Conservation (phyloP, 139 green algal species). For the Chlorella vulgaris region DNA sequence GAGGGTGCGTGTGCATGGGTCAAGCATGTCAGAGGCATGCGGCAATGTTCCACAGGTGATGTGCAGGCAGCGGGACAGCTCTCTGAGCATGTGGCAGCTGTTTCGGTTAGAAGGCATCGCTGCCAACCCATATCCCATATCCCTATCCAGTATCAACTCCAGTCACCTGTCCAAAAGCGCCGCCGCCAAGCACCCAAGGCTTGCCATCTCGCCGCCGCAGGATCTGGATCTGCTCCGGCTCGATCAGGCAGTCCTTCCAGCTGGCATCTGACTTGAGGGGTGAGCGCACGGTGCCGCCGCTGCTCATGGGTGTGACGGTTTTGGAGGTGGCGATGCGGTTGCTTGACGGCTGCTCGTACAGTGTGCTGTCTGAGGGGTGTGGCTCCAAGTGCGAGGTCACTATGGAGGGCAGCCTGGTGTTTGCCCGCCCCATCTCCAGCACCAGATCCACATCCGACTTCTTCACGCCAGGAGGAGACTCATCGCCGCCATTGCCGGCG, state of each 20-base stretch:
- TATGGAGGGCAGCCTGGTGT: constrained; percentile 6
- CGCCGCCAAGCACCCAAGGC: constrained; percentile 42
- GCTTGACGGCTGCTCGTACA: not conserved
- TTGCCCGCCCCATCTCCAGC: not conserved
- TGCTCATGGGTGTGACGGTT: not conserved
- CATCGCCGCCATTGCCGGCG: not conserved
- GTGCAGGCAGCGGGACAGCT: too few relatives aligned
- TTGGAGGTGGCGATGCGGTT: not conserved
- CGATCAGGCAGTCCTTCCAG: constrained; percentile 33
- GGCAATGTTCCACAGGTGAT: too few relatives aligned
- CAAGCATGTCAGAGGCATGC: too few relatives aligned
- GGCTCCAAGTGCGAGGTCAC: constrained; percentile 6
- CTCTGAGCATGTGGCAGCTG: too few relatives aligned
- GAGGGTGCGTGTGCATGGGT: too few relatives aligned
- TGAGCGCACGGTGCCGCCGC: not conserved
- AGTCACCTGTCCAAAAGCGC: constrained; percentile 38
- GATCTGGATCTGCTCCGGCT: constrained; percentile 31
- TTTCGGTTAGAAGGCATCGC: too few relatives aligned
- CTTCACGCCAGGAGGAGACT: not conserved
- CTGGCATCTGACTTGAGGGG: not conserved
- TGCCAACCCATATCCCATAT: too few relatives aligned
- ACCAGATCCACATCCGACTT: not conserved
- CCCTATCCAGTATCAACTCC: too few relatives aligned
- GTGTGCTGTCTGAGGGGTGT: not conserved
- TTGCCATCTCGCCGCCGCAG: constrained; percentile 22